phyloP scores from a whole-genome alignment of 2,329 filamentous ascomycete genomes.

The Zarea fungicola region DNA sequence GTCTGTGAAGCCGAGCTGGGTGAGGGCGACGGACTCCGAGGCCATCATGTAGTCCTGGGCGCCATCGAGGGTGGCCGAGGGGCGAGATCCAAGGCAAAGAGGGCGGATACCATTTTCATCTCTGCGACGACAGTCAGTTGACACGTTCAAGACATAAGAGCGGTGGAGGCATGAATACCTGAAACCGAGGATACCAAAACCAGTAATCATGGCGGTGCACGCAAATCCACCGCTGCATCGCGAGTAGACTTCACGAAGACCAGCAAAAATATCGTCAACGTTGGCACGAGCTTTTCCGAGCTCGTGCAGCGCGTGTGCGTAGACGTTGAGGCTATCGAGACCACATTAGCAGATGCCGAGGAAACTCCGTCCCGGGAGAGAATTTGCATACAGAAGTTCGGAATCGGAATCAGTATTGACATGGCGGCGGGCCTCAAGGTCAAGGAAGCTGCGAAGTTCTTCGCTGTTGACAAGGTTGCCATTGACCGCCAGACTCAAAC shows the following conservation, averaged over 20 bases:
- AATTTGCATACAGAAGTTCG: constrained; percentile 56
- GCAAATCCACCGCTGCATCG: constrained; percentile 72
- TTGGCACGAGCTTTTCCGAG: constrained; percentile 79
- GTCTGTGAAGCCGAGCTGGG: constrained; percentile 72
- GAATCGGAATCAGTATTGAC: constrained; percentile 89
- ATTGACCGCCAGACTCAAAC: constrained; percentile 67
- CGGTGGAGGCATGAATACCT: constrained; percentile 31
- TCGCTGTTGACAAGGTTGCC: constrained; percentile 79
- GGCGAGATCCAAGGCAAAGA: constrained; percentile 69
- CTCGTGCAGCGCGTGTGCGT: constrained; percentile 74
- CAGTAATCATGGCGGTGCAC: constrained; percentile 75
- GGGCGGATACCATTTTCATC: constrained; percentile 67
- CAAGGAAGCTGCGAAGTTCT: constrained; percentile 65
- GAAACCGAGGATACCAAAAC: constrained; percentile 76
- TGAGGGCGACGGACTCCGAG: constrained; percentile 79
- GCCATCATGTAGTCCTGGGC: constrained; percentile 85
- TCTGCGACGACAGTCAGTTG: constrained; percentile 44
- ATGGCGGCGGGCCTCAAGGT: constrained; percentile 74
- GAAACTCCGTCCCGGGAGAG: not conserved
- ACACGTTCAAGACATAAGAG: constrained; percentile 27
- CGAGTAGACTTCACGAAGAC: constrained; percentile 66
- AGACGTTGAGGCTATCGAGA: constrained; percentile 63
- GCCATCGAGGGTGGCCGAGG: constrained; percentile 55
- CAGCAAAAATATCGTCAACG: constrained; percentile 68
- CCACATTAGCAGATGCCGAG: constrained; percentile 8